Conservation (phyloP, 2,329 filamentous ascomycete species). For the Dendrostoma leiphaemia region DNA sequence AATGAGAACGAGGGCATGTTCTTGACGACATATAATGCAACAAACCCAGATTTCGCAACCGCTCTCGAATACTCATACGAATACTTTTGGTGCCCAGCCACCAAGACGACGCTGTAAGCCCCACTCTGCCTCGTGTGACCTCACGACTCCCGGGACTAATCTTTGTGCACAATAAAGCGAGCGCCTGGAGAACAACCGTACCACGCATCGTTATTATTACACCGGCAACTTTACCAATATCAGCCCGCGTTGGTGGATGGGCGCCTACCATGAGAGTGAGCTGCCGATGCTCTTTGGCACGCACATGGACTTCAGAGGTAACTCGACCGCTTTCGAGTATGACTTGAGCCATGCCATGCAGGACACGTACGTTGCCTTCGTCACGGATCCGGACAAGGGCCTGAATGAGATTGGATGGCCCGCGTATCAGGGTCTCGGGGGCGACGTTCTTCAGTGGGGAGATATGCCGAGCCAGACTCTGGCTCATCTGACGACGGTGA, state of each 20-base stretch:
- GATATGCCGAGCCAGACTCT: constrained; percentile 6
- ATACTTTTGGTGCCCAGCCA: constrained; percentile 26
- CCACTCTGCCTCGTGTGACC: neutral
- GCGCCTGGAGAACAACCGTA: constrained; percentile 9
- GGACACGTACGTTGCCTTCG: constrained; percentile 21
- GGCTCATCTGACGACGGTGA: constrained; percentile 4
- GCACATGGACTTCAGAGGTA: constrained; percentile 21
- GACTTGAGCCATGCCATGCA: constrained; percentile 22
- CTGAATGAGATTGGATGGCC: constrained; percentile 27
- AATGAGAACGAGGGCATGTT: constrained; percentile 24
- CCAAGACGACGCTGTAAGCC: constrained; percentile 2
- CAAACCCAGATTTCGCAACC: constrained; percentile 18
- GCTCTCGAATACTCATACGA: constrained; percentile 13
- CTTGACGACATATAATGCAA: constrained; percentile 20
- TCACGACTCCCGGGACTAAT: no score
- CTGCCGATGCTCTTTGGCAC: constrained; percentile 33
- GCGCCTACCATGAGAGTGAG: constrained; percentile 30
- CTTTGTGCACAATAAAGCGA: neutral
- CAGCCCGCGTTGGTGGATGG: constrained; percentile 25
- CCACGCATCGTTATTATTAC: constrained; percentile 28
- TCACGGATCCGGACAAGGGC: constrained; percentile 39
- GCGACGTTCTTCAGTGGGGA: constrained; percentile 4
- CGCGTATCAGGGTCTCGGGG: constrained; percentile 14
- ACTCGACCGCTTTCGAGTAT: constrained; percentile 18
- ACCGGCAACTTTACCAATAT: constrained; percentile 29